Conservation (phyloP, 169 alveolate species). For the Babesia bigemina region DNA sequence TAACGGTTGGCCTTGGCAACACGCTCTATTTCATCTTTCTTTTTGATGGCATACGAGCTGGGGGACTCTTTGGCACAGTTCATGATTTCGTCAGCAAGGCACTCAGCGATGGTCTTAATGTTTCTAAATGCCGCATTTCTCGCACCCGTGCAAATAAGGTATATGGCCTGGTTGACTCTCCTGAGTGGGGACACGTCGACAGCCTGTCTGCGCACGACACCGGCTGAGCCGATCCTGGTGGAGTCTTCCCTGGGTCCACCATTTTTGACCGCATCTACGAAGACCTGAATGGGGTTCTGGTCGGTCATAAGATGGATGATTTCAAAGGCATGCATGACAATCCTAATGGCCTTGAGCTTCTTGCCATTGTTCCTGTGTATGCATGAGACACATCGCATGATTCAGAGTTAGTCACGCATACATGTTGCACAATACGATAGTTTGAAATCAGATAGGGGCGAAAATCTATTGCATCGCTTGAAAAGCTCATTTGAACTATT, state of each 20-base stretch:
- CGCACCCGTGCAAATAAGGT: conserved; percentile 97
- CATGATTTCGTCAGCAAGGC: conserved; percentile 98
- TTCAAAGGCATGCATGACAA: conserved; percentile 97
- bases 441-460: conserved; percentile 74
- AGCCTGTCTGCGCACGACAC: conserved; percentile 98
- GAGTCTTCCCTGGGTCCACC: conserved; percentile 99
- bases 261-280: conserved; percentile 95
- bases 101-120: conserved; percentile 97
- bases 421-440: conserved; percentile 46
- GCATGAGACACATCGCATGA: background rate
- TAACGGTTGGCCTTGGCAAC: conserved; percentile 99
- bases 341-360: conserved; percentile 96
- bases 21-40: conserved; percentile 99
- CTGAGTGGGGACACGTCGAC: conserved; percentile 99
- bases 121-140: conserved; percentile 96
- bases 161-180: conserved; percentile 98
- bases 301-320: conserved; percentile 96
- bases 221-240: conserved; percentile 98
- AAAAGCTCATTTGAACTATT: conserved; percentile 43
- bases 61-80: conserved; percentile 97
- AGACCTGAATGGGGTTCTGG: conserved; percentile 97
- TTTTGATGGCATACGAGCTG: conserved; percentile 97
- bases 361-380: conserved; percentile 96
- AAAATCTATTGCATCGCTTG: conserved; percentile 67
- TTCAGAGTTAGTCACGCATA: conserved; percentile 76